These are phyloP conservation scores for Uromyces viciae-fabae DNA, from an alignment of 1,284 basidiomycete genomes.

Conservation along the genomic window DNA sequence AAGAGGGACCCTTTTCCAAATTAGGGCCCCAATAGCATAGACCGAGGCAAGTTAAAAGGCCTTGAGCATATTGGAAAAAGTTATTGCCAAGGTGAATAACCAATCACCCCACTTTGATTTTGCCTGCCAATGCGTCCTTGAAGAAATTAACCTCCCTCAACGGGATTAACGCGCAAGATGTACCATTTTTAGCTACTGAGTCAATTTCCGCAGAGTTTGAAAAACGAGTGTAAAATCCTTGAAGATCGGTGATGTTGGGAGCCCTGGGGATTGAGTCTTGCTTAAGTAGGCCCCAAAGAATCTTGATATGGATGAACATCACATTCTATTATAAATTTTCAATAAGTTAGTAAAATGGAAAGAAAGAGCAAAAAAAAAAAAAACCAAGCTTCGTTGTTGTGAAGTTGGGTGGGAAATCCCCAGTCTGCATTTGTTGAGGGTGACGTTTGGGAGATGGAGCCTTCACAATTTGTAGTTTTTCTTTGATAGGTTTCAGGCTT, in stretches of 20 bases:
- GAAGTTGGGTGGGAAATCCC: not conserved
- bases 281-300: constrained; percentile 31
- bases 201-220: not conserved
- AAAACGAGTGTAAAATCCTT: constrained; percentile 11
- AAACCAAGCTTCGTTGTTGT: not conserved
- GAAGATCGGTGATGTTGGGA: not conserved
- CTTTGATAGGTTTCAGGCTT: no score
- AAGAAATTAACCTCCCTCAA: not conserved
- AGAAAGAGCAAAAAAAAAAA: not conserved
- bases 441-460: not conserved
- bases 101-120: not conserved
- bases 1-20: not conserved
- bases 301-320: constrained; percentile 35
- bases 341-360: not conserved
- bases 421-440: constrained; percentile 20
- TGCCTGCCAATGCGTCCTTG: not conserved
- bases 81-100: constrained; percentile 1
- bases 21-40: constrained; percentile 17
- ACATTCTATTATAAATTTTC: not conserved
- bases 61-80: not conserved
- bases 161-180: no score
- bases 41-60: not conserved
- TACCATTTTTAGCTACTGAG: no score
- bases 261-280: constrained; percentile 11
- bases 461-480: not conserved